Evolutionary conservation across 179 eudicot species (phyloP).

Genomic region (Beta macrorhiza): DNA sequence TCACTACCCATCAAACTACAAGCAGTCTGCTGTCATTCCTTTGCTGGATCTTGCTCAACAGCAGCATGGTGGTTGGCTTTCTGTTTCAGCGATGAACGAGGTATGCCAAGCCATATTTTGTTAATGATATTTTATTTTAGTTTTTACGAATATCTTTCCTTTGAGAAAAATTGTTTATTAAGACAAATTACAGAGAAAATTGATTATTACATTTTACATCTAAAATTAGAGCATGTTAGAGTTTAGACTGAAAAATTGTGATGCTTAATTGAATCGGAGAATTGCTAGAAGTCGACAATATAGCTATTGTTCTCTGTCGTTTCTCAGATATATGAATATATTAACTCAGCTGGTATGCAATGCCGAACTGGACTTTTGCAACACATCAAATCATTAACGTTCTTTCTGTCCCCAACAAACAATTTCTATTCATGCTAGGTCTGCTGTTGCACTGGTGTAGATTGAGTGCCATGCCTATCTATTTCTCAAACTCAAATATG

Average conservation of each 20-base stretch:
- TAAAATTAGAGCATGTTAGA: background rate
- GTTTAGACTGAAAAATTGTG: background rate
- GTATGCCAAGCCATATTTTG: conserved; percentile 39
- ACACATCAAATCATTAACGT: background rate
- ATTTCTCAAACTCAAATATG: too few relatives aligned
- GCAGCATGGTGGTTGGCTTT: conserved; percentile 98
- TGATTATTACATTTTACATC: background rate
- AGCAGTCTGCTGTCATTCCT: conserved; percentile 98
- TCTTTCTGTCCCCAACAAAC: background rate
- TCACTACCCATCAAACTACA: conserved; percentile 90
- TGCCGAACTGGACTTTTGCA: background rate
- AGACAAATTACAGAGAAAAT: too few relatives aligned
- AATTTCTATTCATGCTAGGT: background rate
- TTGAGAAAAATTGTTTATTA: background rate
- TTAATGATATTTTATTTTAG: conserved; percentile 2
- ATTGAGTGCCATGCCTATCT: background rate
- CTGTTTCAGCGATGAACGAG: conserved; percentile 99
- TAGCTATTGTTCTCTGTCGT: background rate
- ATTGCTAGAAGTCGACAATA: background rate
- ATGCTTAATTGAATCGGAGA: background rate
- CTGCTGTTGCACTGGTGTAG: background rate
- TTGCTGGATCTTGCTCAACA: conserved; percentile 97
- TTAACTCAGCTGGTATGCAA: background rate
- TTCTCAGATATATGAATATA: background rate
- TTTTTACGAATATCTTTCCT: background rate